These are phyloP conservation scores for Komagataella phaffii DNA, from an alignment of 805 yeast species.

Conservation along the genomic window DNA sequence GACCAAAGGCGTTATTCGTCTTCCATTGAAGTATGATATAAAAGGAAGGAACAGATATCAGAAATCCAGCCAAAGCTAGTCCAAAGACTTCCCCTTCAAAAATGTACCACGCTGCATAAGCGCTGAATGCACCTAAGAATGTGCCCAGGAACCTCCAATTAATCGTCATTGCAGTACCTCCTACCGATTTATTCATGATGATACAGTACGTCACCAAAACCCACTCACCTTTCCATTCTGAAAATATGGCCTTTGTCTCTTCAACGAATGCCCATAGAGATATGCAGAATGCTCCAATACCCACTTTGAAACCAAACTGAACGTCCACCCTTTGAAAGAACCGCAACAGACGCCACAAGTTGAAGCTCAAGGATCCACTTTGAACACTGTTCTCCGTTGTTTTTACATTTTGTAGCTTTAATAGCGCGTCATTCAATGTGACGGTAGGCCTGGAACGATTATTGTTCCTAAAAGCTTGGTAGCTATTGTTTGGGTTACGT, in stretches of 20 bases:
- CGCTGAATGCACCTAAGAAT: conserved; percentile 51
- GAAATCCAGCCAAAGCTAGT: conserved; percentile 34
- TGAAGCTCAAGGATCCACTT: conserved; percentile 11
- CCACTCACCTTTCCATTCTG: conserved; percentile 74
- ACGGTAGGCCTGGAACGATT: neutral
- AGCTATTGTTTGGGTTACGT: conserved; percentile 1
- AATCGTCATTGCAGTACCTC: conserved; percentile 73
- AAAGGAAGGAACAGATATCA: conserved; percentile 32
- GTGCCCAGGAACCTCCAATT: conserved; percentile 70
- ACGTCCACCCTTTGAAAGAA: conserved; percentile 51
- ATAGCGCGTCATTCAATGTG: conserved; percentile 2
- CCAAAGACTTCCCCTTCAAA: conserved; percentile 41
- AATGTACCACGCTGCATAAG: conserved; percentile 44
- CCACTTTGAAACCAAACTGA: conserved; percentile 70
- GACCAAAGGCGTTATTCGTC: conserved; percentile 46
- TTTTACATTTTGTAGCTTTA: conserved; percentile 1
- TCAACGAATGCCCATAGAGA: conserved; percentile 58
- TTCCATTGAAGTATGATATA: conserved; percentile 59
- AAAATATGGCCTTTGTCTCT: conserved; percentile 36
- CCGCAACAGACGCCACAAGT: conserved; percentile 36
- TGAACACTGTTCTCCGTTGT: conserved; percentile 7
- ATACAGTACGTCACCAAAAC: conserved; percentile 69
- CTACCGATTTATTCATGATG: conserved; percentile 74
- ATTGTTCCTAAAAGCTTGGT: conserved; percentile 1
- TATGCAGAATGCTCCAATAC: conserved; percentile 57